phyloP scores from a whole-genome alignment of 2,329 filamentous ascomycete genomes.

The Colletotrichum chrysophilum region DNA sequence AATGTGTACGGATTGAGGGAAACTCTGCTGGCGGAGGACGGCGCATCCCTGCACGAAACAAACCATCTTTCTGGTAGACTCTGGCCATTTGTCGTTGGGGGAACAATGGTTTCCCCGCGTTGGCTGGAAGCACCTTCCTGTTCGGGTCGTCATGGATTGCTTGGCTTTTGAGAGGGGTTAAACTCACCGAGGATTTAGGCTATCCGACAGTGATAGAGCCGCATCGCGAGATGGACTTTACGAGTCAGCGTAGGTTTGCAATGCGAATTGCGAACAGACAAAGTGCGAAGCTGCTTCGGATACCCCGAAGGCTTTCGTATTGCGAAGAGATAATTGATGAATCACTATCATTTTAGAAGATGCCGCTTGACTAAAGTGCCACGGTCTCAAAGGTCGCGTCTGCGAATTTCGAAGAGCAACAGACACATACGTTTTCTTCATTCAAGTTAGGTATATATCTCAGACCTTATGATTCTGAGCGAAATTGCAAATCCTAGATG shows the following conservation, averaged over 20 bases:
- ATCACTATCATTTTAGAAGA: fast-evolving
- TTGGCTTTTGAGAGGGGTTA: not conserved
- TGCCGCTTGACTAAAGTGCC: fast-evolving
- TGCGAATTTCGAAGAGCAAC: fast-evolving
- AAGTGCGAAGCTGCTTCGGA: not conserved
- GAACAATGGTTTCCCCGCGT: not conserved
- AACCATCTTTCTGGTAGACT: not conserved
- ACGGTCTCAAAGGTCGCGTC: fast-evolving
- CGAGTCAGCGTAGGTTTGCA: not conserved
- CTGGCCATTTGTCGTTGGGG: not conserved
- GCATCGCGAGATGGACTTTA: not conserved
- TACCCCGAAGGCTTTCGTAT: fast-evolving
- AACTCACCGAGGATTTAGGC: not conserved
- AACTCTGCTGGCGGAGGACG: not conserved
- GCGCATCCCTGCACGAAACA: not conserved
- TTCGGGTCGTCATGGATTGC: not conserved
- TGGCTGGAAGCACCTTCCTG: not conserved
- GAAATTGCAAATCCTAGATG: fast-evolving
- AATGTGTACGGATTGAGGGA: not conserved
- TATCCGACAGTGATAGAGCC: not conserved
- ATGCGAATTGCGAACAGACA: not conserved
- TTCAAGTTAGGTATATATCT: too few relatives aligned
- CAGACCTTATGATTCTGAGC: too few relatives aligned
- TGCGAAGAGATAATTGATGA: fast-evolving
- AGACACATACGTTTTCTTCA: not conserved